Evolutionary conservation across 345 rosid genomes (phyloP).

Genomic region (Eucalyptus lansdowneana): DNA sequence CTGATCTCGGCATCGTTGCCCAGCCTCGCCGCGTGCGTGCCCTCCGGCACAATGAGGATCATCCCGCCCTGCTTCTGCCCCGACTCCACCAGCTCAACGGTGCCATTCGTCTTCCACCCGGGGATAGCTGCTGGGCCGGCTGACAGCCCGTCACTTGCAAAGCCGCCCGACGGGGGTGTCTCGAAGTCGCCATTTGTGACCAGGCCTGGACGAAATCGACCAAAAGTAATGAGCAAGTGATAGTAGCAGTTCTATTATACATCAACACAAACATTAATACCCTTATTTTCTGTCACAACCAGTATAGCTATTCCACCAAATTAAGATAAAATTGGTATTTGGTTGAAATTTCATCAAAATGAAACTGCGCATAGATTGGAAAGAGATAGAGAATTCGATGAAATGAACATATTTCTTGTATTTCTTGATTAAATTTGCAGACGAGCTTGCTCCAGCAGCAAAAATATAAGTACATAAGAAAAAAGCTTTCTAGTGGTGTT

Average conservation of each 20-base stretch:
- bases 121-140: slow-evolving; percentile 51
- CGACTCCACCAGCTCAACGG: slow-evolving; percentile 68
- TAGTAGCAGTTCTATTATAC: background rate
- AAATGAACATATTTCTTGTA: background rate
- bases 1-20: slow-evolving; percentile 95
- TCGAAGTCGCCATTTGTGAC: slow-evolving; percentile 80
- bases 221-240: background rate
- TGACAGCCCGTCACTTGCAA: slow-evolving; percentile 37
- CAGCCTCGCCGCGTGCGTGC: slow-evolving; percentile 69
- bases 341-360: background rate
- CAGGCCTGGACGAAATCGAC: slow-evolving; percentile 23
- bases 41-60: slow-evolving; percentile 91
- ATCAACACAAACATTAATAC: background rate
- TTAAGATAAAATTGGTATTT: background rate
- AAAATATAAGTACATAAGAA: background rate
- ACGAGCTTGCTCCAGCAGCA: too few species aligned
- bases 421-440: too few species aligned
- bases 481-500: background rate
- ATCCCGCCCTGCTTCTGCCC: slow-evolving; percentile 96
- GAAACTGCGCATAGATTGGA: background rate
- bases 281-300: background rate
- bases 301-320: background rate
- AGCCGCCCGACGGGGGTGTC: slow-evolving; percentile 50
- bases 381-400: background rate
- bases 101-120: slow-evolving; percentile 61